Evolutionary conservation across 495 filamentous ascomycete genomes (phyloP).

Genomic region (Glonium stellatum): DNA sequence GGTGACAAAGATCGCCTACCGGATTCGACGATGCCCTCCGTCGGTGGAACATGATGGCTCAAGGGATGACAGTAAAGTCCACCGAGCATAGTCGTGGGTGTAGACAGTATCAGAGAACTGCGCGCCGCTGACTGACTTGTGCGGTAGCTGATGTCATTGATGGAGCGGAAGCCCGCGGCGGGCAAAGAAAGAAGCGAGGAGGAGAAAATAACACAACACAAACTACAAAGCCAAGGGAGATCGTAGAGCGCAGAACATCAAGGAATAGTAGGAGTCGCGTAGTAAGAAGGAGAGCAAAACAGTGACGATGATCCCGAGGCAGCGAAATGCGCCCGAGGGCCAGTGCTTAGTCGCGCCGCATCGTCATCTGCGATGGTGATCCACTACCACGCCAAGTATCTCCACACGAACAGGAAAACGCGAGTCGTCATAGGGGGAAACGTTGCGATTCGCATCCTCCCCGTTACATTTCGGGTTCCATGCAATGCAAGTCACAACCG

Average conservation of each 20-base stretch:
- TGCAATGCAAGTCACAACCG: no score
- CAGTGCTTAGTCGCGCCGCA: not conserved
- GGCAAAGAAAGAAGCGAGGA: not conserved
- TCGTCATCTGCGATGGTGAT: not conserved
- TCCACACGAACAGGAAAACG: no score
- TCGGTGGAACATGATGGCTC: conserved; percentile 29
- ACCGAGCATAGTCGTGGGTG: not conserved
- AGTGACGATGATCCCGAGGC: not conserved
- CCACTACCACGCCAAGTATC: not conserved
- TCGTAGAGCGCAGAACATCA: not conserved
- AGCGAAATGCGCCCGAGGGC: not conserved
- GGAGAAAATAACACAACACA: not conserved
- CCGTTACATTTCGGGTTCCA: no score
- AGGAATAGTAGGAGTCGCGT: not conserved
- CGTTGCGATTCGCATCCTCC: no score
- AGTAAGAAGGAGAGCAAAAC: not conserved
- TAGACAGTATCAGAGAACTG: not conserved
- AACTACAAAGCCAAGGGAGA: not conserved
- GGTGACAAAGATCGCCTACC: conserved; percentile 20
- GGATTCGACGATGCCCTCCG: conserved; percentile 27
- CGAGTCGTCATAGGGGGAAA: no score
- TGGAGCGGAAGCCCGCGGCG: not conserved
- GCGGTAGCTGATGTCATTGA: conserved; percentile 2
- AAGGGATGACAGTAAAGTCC: not conserved
- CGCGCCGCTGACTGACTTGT: not conserved